Percentiles rank a stretch among this genome's conserved stretches.
Conservation (phyloP, 2,329 filamentous ascomycete genomes). For the Geosmithia flava region DNA sequence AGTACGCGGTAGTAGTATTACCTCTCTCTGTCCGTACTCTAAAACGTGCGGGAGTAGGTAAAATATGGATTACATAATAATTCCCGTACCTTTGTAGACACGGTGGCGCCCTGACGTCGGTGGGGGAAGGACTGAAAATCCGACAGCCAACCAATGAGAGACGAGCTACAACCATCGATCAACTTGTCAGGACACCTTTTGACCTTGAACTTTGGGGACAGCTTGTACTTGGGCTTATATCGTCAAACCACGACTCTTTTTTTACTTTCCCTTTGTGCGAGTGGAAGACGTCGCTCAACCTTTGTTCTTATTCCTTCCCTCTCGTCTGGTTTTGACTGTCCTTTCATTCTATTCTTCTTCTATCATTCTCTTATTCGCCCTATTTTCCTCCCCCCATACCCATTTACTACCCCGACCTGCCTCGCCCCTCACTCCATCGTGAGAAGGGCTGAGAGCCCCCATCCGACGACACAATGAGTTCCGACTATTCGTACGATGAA, state of each 20-base stretch:
- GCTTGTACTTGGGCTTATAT: background rate
- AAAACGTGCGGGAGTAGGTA: background rate
- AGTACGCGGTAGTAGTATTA: too few relatives aligned
- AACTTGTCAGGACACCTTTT: constrained; percentile 6
- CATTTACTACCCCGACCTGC: background rate
- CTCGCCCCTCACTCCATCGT: constrained; percentile 1
- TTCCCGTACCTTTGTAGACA: background rate
- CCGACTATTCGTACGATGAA: constrained; percentile 97
- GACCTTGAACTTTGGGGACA: background rate
- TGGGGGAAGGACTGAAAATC: background rate
- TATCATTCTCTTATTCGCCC: constrained; percentile 3
- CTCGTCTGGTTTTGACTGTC: background rate
- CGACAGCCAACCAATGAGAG: constrained; percentile 4
- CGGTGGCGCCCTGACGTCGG: constrained; percentile 3
- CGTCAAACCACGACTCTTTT: background rate
- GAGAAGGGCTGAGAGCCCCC: constrained; percentile 22
- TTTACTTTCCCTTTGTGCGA: background rate
- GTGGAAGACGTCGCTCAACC: background rate
- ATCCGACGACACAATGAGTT: constrained; percentile 54
- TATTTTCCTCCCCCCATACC: too few relatives aligned
- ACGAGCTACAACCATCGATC: background rate
- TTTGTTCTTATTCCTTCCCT: background rate
- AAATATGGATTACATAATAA: background rate
- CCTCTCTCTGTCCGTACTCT: too few relatives aligned
- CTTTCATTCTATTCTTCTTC: background rate